phyloP scores from a whole-genome alignment of 805 yeast species.

The Lachancea dasiensis region DNA sequence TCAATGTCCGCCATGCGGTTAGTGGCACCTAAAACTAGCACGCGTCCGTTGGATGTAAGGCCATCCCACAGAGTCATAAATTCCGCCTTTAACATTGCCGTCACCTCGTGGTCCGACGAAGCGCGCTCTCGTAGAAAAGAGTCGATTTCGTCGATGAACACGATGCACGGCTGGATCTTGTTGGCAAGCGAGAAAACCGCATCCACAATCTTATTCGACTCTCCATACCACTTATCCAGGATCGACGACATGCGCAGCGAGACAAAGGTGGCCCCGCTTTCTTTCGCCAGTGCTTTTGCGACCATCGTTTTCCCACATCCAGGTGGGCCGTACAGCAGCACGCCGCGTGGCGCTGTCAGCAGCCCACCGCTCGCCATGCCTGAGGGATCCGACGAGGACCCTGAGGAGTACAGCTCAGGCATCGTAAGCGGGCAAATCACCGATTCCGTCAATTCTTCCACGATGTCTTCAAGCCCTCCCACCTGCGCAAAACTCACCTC shows the following conservation, averaged over 20 bases:
- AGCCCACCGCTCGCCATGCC: constrained; percentile 34
- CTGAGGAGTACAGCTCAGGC: constrained; percentile 69
- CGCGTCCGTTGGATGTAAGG: constrained; percentile 64
- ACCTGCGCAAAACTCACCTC: constrained; percentile 69
- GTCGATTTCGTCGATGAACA: constrained; percentile 94
- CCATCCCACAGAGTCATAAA: constrained; percentile 99
- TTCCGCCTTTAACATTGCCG: constrained; percentile 90
- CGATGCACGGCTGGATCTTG: constrained; percentile 89
- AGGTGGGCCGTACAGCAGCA: constrained; percentile 88
- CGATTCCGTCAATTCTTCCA: constrained; percentile 81
- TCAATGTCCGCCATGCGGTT: constrained; percentile 90
- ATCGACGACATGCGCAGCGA: constrained; percentile 89
- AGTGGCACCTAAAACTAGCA: constrained; percentile 90
- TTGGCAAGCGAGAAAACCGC: constrained; percentile 87
- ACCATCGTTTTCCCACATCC: constrained; percentile 98
- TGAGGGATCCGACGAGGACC: constrained; percentile 40
- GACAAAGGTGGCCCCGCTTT: constrained; percentile 85
- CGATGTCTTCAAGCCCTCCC: constrained; percentile 80
- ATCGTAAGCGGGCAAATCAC: constrained; percentile 79
- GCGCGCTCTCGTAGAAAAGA: constrained; percentile 85
- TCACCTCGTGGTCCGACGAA: constrained; percentile 87
- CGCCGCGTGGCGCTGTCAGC: constrained; percentile 91
- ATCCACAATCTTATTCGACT: constrained; percentile 86
- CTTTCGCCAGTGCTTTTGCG: constrained; percentile 90
- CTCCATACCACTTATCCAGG: constrained; percentile 98